These are phyloP conservation scores for Leptographium flavum DNA, from an alignment of 2,329 filamentous ascomycete species.

Conservation along the genomic window DNA sequence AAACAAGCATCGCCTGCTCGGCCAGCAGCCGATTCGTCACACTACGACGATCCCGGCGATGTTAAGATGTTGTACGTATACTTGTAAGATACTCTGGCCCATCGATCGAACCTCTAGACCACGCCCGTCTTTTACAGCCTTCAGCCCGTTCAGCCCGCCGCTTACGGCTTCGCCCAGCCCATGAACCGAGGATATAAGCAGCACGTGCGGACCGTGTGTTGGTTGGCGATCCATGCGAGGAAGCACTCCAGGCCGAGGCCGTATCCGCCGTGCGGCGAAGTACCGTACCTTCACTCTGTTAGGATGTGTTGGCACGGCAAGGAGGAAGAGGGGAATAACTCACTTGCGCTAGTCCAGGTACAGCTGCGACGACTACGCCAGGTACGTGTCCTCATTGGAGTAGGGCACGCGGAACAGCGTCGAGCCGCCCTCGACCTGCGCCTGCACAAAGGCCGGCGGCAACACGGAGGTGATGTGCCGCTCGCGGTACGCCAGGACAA, in stretches of 20 bases:
- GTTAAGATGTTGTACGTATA: too few species aligned
- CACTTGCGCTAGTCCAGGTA: slow-evolving; percentile 95
- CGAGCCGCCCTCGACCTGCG: slow-evolving; percentile 82
- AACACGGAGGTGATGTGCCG: slow-evolving; percentile 68
- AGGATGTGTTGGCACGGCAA: background rate
- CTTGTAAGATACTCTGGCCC: too few species aligned
- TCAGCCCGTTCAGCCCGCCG: too few species aligned
- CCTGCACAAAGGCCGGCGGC: slow-evolving; percentile 85
- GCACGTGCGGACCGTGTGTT: slow-evolving; percentile 49
- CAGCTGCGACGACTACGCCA: slow-evolving; percentile 93
- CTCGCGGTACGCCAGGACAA: slow-evolving; percentile 66
- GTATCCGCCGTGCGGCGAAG: slow-evolving; percentile 14
- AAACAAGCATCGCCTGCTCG: too few species aligned
- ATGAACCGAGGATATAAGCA: slow-evolving; percentile 73
- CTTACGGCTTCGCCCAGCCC: slow-evolving; percentile 61
- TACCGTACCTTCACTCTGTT: slow-evolving; percentile 55
- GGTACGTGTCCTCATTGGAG: slow-evolving; percentile 64
- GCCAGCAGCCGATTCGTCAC: too few species aligned
- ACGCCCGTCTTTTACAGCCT: too few species aligned
- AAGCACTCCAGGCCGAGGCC: slow-evolving; percentile 71
- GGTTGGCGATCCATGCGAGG: slow-evolving; percentile 49
- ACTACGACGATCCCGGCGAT: too few species aligned
- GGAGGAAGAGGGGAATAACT: slow-evolving; percentile 22
- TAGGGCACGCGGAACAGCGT: slow-evolving; percentile 69
- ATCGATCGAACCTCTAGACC: too few species aligned